Conservation (phyloP, 2,329 filamentous ascomycete genomes). For the Clonostachys chloroleuca region DNA sequence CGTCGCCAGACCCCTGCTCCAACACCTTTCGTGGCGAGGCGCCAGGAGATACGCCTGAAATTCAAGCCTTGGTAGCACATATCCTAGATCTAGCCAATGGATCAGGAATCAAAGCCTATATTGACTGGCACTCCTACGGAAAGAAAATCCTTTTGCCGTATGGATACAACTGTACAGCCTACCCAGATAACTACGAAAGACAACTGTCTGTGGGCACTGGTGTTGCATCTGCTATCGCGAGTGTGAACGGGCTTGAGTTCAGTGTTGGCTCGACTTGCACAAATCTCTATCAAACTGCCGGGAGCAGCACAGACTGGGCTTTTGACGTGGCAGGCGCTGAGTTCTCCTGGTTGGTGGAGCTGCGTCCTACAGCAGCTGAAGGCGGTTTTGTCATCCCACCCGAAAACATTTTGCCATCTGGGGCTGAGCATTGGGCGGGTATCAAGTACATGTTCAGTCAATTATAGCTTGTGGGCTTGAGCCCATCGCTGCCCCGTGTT, state of each 20-base stretch:
- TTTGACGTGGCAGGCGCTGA: conserved; percentile 26
- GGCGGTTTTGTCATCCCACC: conserved; percentile 29
- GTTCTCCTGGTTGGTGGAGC: conserved; percentile 22
- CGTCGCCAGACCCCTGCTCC: conserved; percentile 38
- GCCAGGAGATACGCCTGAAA: conserved; percentile 40
- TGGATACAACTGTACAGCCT: conserved; percentile 47
- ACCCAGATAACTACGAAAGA: conserved; percentile 33
- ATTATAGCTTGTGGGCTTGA: not conserved
- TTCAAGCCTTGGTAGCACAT: conserved; percentile 30
- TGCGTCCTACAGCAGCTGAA: conserved; percentile 17
- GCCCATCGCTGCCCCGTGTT: too few relatives aligned
- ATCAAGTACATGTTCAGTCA: conserved; percentile 51
- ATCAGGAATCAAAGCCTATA: conserved; percentile 49
- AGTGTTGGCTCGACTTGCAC: conserved; percentile 43
- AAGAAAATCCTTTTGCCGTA: conserved; percentile 49
- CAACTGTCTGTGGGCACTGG: conserved; percentile 37
- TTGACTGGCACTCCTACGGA: conserved; percentile 57
- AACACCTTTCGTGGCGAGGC: conserved; percentile 34
- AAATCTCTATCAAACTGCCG: conserved; percentile 50
- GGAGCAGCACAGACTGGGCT: conserved; percentile 31
- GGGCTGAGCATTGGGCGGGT: conserved; percentile 25
- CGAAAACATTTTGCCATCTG: conserved; percentile 24
- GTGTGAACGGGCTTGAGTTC: conserved; percentile 25
- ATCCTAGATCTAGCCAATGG: conserved; percentile 14
- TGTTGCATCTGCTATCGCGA: conserved; percentile 39